A percentile compares a stretch with the other conserved stretches of the same genome.
Evolutionary conservation across 78 protist genomes (phyloP).

Genomic region (Salpingoeca rosetta): DNA sequence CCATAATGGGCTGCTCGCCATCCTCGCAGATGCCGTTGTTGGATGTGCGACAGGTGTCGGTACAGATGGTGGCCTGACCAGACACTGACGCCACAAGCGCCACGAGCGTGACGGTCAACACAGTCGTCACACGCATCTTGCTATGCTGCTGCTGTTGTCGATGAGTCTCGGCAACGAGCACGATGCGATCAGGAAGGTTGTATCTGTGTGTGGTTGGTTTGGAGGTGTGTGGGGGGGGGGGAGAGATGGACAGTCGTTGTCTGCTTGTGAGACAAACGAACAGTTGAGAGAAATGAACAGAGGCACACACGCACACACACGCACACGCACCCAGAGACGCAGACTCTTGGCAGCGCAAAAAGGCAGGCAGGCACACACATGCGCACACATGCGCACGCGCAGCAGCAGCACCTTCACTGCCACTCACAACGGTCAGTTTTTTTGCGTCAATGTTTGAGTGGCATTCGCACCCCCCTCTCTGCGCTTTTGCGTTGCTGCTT

Average conservation of each 20-base stretch:
- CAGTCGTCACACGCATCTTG: background rate
- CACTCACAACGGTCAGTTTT: too few relatives aligned
- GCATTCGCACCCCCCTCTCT: too few relatives aligned
- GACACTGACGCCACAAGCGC: background rate
- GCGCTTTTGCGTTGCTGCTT: too few relatives aligned
- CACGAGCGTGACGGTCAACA: background rate
- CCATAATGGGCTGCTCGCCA: background rate
- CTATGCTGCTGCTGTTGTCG: background rate
- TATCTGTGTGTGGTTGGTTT: background rate
- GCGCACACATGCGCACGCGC: too few relatives aligned
- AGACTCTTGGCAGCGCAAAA: too few relatives aligned
- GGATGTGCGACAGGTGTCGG: background rate
- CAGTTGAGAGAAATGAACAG: background rate
- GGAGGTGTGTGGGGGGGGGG: too few relatives aligned
- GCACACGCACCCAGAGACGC: too few relatives aligned
- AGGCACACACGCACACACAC: too few relatives aligned
- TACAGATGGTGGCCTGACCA: background rate
- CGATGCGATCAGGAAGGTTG: background rate
- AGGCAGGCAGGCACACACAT: too few relatives aligned
- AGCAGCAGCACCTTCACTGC: too few relatives aligned
- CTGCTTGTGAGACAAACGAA: background rate
- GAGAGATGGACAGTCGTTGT: too few relatives aligned
- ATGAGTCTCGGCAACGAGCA: background rate
- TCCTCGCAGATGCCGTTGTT: background rate
- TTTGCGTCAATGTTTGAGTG: too few relatives aligned